phyloP scores from a whole-genome alignment of 2,329 filamentous ascomycete genomes.

The Bipolaris bicolor region DNA sequence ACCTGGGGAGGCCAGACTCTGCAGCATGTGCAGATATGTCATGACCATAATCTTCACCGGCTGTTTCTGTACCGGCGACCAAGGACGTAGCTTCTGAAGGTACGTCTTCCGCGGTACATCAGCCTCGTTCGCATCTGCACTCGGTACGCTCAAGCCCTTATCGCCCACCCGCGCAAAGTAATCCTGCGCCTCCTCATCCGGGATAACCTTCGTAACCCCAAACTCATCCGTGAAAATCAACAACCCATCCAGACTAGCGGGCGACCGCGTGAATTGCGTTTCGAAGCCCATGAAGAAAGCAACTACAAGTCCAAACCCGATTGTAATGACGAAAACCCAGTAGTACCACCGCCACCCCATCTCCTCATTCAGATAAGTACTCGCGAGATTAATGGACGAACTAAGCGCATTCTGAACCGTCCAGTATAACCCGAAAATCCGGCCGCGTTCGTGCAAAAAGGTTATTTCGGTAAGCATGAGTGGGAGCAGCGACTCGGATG shows the following conservation, averaged over 20 bases:
- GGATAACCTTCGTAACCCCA: not conserved
- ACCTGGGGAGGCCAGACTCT: not conserved
- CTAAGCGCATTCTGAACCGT: not conserved
- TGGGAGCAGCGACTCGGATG: not conserved
- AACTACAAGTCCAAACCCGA: not conserved
- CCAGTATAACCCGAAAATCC: not conserved
- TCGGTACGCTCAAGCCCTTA: not conserved
- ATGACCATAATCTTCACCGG: not conserved
- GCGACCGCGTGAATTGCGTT: not conserved
- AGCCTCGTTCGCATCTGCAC: not conserved
- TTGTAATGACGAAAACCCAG: not conserved
- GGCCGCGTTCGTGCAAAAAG: not conserved
- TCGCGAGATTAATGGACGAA: not conserved
- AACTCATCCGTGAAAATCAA: not conserved
- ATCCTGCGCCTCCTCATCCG: not conserved
- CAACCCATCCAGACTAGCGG: not conserved
- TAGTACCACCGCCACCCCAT: not conserved
- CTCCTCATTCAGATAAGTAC: not conserved
- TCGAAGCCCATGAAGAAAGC: not conserved
- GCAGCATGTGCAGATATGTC: constrained; percentile 3
- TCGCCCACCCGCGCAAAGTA: not conserved
- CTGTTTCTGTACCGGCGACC: not conserved
- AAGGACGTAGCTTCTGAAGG: not conserved
- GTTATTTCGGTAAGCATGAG: not conserved
- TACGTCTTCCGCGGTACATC: not conserved